A percentile compares a stretch with the other conserved stretches of the same genome.
phyloP scores from a whole-genome alignment of 345 rosid species.

The Aquilaria sinensis region DNA sequence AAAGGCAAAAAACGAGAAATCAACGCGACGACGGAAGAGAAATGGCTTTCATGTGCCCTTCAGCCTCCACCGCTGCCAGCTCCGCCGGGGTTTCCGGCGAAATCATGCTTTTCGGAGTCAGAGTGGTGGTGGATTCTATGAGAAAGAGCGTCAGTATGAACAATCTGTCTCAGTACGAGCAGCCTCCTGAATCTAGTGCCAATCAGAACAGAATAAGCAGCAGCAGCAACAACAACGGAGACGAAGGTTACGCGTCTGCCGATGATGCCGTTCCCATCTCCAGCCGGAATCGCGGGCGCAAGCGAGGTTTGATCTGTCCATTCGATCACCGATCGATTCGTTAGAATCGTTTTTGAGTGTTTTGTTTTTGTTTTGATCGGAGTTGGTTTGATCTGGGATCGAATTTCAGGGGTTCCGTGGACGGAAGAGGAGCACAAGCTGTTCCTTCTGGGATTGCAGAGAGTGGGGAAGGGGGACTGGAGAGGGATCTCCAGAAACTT shows the following conservation, averaged over 20 bases:
- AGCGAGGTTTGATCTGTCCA: conserved; percentile 52
- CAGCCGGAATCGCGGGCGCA: conserved; percentile 49
- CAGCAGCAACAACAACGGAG: conserved; percentile 19
- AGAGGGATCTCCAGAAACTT: conserved; percentile 85
- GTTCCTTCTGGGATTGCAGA: conserved; percentile 77
- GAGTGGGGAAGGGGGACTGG: conserved; percentile 94
- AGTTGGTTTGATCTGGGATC: background rate
- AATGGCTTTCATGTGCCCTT: conserved; percentile 26
- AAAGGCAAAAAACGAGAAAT: background rate
- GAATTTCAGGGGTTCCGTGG: conserved; percentile 78
- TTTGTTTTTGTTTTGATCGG: background rate
- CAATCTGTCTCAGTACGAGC: conserved; percentile 73
- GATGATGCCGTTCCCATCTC: conserved; percentile 66
- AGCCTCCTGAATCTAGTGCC: conserved; percentile 24
- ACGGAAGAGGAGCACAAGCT: conserved; percentile 93
- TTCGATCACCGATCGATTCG: conserved; percentile 9
- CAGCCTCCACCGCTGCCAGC: conserved; percentile 13
- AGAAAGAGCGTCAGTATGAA: conserved; percentile 91
- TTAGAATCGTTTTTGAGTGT: conserved; percentile 3
- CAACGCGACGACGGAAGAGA: background rate
- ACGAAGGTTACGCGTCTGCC: conserved; percentile 68
- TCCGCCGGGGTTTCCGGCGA: conserved; percentile 23
- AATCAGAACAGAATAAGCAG: background rate
- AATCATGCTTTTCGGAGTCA: conserved; percentile 87
- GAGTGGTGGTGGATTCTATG: conserved; percentile 86